Evolutionary conservation across 768 basidiomycete species (phyloP).

Genomic region (Russula vinacea): DNA sequence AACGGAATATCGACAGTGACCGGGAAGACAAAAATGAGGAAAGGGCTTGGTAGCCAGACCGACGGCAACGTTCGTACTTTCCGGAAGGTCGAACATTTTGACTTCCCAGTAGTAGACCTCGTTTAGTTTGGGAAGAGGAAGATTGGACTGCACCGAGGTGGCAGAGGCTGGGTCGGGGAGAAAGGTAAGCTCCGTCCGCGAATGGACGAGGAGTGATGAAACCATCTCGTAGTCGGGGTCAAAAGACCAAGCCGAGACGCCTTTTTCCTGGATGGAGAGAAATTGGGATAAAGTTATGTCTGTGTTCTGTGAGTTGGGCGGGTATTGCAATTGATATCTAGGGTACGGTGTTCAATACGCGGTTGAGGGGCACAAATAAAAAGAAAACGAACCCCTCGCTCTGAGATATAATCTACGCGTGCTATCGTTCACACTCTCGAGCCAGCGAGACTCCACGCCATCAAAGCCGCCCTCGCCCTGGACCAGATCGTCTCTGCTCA

Average conservation of each 20-base stretch:
- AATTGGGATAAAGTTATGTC: constrained; percentile 99
- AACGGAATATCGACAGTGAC: constrained; percentile 79
- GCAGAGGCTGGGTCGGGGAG: constrained; percentile 93
- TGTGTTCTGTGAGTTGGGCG: constrained; percentile 93
- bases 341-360: constrained; percentile 11
- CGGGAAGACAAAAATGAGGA: constrained; percentile 89
- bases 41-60: constrained; percentile 97
- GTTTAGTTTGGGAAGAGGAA: constrained; percentile 95
- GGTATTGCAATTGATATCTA: constrained; percentile 84
- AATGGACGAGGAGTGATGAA: constrained; percentile 88
- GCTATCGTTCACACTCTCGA: constrained; percentile 72
- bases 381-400: constrained; percentile 69
- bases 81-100: constrained; percentile 97
- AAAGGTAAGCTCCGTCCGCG: constrained; percentile 96
- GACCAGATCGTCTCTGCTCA: constrained; percentile 86
- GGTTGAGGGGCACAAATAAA: constrained; percentile 10
- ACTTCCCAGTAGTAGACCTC: constrained; percentile 99
- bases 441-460: constrained; percentile 88
- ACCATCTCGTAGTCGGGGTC: constrained; percentile 98
- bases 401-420: constrained; percentile 69
- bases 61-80: constrained; percentile 81
- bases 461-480: constrained; percentile 93
- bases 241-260: constrained; percentile 98
- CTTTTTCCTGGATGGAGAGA: constrained; percentile 98
- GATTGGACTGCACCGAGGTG: constrained; percentile 93